Conservation (phyloP, 2,329 filamentous ascomycete genomes). For the Rhytidhysteron rufulum region DNA sequence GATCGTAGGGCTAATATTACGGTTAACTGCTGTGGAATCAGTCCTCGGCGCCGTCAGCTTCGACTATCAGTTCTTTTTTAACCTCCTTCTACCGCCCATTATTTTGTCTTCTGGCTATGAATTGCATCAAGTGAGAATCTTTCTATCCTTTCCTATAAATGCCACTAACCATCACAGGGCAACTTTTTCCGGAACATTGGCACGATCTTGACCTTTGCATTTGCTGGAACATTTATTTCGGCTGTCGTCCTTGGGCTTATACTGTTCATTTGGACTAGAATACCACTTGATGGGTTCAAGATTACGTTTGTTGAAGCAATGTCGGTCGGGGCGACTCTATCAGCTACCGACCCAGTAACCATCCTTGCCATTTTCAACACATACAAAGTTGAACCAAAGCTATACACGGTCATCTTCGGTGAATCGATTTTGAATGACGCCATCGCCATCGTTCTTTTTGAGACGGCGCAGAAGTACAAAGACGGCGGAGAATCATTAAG, state of each 20-base stretch:
- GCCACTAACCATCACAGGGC: conserved; percentile 44
- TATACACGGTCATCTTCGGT: conserved; percentile 98
- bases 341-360: conserved; percentile 94
- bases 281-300: conserved; percentile 78
- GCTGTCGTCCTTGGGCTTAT: conserved; percentile 90
- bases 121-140: conserved; percentile 66
- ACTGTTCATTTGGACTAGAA: conserved; percentile 81
- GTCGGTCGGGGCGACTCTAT: conserved; percentile 91
- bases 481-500: conserved; percentile 67
- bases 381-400: conserved; percentile 97
- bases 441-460: conserved; percentile 96
- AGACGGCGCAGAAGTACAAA: conserved; percentile 92
- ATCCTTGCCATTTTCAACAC: conserved; percentile 98
- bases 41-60: conserved; percentile 92
- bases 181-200: conserved; percentile 99
- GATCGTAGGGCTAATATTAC: conserved; percentile 86
- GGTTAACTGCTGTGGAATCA: conserved; percentile 74
- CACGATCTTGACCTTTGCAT: conserved; percentile 94
- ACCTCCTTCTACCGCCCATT: conserved; percentile 94
- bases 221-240: conserved; percentile 94
- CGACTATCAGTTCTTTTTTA: conserved; percentile 99
- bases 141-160: neutral
- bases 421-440: conserved; percentile 98
- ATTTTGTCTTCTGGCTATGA: conserved; percentile 97
- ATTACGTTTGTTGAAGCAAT: conserved; percentile 95